phyloP scores from a whole-genome alignment of 2,329 filamentous ascomycete species.

The Fulvia fulva region DNA sequence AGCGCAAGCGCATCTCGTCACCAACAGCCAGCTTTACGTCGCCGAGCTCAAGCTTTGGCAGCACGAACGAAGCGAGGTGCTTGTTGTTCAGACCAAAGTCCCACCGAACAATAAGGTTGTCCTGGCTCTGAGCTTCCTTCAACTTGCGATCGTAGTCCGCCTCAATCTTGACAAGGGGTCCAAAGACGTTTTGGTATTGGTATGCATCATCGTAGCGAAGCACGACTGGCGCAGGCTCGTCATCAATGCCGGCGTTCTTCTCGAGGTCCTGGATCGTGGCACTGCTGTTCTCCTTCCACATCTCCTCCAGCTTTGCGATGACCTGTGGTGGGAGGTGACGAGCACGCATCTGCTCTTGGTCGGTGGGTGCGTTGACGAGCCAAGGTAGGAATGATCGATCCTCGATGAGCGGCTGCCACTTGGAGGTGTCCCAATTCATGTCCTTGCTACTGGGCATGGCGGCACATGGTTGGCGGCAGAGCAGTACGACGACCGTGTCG shows the following conservation, averaged over 20 bases:
- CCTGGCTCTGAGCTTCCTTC: constrained; percentile 96
- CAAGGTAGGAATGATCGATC: constrained; percentile 92
- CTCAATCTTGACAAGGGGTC: constrained; percentile 96
- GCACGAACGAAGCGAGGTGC: constrained; percentile 88
- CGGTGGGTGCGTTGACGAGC: constrained; percentile 84
- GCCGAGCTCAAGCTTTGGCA: constrained; percentile 94
- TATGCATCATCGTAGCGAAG: constrained; percentile 95
- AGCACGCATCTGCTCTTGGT: constrained; percentile 92
- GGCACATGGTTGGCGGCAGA: constrained; percentile 94
- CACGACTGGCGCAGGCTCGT: constrained; percentile 88
- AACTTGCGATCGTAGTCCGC: constrained; percentile 98
- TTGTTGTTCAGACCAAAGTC: constrained; percentile 96
- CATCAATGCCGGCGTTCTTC: constrained; percentile 85
- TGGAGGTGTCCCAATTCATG: constrained; percentile 98
- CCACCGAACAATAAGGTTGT: constrained; percentile 91
- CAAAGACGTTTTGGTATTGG: constrained; percentile 98
- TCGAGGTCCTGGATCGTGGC: constrained; percentile 90
- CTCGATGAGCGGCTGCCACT: constrained; percentile 96
- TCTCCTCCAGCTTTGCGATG: constrained; percentile 92
- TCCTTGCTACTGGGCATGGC: constrained; percentile 94
- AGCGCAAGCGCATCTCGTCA: constrained; percentile 96
- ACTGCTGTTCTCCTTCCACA: constrained; percentile 93
- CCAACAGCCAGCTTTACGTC: constrained; percentile 97
- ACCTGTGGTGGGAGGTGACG: constrained; percentile 89
- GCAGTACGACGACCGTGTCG: constrained; percentile 92